These are phyloP conservation scores for Cardamine resedifolia DNA, from an alignment of 345 rosid genomes.

Conservation along the genomic window DNA sequence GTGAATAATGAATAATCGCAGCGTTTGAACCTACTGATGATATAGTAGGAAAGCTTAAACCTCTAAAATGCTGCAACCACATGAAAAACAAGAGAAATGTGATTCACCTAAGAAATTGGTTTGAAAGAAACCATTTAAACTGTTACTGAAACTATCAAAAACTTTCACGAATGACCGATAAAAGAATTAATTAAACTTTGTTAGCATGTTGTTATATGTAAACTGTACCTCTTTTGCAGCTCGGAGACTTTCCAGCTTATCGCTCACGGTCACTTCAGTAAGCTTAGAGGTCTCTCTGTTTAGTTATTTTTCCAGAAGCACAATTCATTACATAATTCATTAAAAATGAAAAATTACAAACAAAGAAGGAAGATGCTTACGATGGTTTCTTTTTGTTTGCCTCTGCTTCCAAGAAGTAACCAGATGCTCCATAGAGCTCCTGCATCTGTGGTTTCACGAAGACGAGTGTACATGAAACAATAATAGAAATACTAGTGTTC, in stretches of 20 bases:
- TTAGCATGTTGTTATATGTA: background rate
- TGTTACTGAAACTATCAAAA: too few species aligned
- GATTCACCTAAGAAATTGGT: too few species aligned
- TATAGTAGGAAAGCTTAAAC: slow-evolving; percentile 94
- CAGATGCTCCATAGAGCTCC: slow-evolving; percentile 86
- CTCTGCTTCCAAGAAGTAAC: slow-evolving; percentile 76
- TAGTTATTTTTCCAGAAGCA: slow-evolving; percentile 9
- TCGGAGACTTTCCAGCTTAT: slow-evolving; percentile 77
- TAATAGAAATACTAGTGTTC: background rate
- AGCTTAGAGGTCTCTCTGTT: slow-evolving; percentile 61
- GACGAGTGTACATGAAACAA: background rate
- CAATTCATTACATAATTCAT: background rate
- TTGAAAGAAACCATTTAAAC: too few species aligned
- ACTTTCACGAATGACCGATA: background rate
- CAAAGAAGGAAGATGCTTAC: slow-evolving; percentile 40
- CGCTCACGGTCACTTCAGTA: slow-evolving; percentile 74
- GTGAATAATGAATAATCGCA: slow-evolving; percentile 86
- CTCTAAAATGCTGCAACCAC: slow-evolving; percentile 79
- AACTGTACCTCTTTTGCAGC: slow-evolving; percentile 81
- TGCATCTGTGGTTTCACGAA: slow-evolving; percentile 68
- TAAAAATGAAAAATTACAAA: background rate
- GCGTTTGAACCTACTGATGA: slow-evolving; percentile 97
- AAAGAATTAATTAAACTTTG: background rate
- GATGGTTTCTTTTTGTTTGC: slow-evolving; percentile 45
- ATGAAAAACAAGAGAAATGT: background rate